phyloP scores from a whole-genome alignment of 495 filamentous ascomycete species.

The Letharia columbiana region DNA sequence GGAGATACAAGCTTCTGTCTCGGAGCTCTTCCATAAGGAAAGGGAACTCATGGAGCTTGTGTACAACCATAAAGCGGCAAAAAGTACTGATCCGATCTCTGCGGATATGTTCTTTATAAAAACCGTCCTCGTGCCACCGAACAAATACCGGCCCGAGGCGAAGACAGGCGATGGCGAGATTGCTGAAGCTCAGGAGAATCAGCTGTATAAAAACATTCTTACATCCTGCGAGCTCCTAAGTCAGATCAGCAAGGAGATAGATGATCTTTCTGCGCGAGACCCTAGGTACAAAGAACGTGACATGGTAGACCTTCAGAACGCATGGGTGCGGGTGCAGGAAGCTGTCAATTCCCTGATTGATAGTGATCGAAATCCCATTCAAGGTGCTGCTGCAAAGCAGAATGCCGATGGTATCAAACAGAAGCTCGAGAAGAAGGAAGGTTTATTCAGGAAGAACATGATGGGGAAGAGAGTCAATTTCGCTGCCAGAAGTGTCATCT shows the following conservation, averaged over 20 bases:
- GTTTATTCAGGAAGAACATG: slow-evolving; percentile 98
- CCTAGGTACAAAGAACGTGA: slow-evolving; percentile 38
- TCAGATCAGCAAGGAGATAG: slow-evolving; percentile 66
- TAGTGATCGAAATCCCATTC: slow-evolving; percentile 68
- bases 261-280: slow-evolving; percentile 36
- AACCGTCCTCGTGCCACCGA: slow-evolving; percentile 78
- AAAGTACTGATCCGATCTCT: slow-evolving; percentile 44
- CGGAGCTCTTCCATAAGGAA: slow-evolving; percentile 78
- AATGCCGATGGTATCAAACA: slow-evolving; percentile 92
- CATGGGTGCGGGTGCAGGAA: slow-evolving; percentile 78
- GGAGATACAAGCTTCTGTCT: slow-evolving; percentile 67
- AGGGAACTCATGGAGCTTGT: slow-evolving; percentile 69
- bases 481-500: slow-evolving; percentile 95
- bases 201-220: slow-evolving; percentile 71
- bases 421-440: slow-evolving; percentile 96
- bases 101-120: slow-evolving; percentile 93
- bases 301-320: slow-evolving; percentile 55
- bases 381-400: slow-evolving; percentile 58
- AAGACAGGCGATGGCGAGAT: slow-evolving; percentile 66
- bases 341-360: slow-evolving; percentile 86
- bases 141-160: slow-evolving; percentile 86
- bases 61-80: slow-evolving; percentile 63
- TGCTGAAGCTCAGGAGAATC: slow-evolving; percentile 78
- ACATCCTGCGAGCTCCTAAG: slow-evolving; percentile 59
- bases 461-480: slow-evolving; percentile 99